phyloP scores from a whole-genome alignment of 2,329 filamentous ascomycete genomes.

The Incumbomyces delicatus region DNA sequence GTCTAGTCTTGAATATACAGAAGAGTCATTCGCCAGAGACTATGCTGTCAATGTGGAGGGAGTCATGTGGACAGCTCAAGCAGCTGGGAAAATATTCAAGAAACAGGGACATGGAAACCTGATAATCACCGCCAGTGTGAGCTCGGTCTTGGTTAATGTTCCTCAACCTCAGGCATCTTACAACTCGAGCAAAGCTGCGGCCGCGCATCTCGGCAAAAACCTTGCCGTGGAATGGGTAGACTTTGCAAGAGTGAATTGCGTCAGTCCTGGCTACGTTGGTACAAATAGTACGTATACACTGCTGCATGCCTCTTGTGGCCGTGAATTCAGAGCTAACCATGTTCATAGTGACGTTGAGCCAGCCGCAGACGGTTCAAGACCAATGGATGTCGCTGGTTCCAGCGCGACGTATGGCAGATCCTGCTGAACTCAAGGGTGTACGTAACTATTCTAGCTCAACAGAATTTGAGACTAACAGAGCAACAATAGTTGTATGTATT shows the following conservation, averaged over 20 bases:
- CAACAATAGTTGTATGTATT: too few species aligned
- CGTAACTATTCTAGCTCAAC: too few species aligned
- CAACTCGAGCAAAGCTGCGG: conserved; percentile 47
- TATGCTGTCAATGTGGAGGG: too few species aligned
- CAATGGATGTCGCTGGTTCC: too few species aligned
- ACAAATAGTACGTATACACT: conserved; percentile 31
- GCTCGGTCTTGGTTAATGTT: conserved; percentile 42
- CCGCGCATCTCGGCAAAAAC: conserved; percentile 48
- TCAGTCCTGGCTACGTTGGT: conserved; percentile 46
- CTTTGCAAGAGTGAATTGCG: conserved; percentile 22
- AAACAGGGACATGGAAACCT: conserved; percentile 39
- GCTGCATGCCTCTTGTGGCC: too few species aligned
- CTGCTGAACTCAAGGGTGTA: too few species aligned
- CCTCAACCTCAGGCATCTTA: conserved; percentile 34
- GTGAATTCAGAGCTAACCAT: too few species aligned
- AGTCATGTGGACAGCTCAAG: too few species aligned
- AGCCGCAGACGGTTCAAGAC: too few species aligned
- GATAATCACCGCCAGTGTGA: conserved; percentile 45
- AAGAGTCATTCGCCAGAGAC: conserved; percentile 33
- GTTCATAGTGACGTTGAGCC: too few species aligned
- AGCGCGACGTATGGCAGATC: too few species aligned
- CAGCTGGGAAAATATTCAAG: conserved; percentile 32
- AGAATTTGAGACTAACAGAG: too few species aligned
- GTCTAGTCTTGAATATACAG: conserved; percentile 55
- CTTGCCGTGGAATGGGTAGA: conserved; percentile 49